Conservation (phyloP, 2,329 filamentous ascomycete species). For the Talaromyces amestolkiae region DNA sequence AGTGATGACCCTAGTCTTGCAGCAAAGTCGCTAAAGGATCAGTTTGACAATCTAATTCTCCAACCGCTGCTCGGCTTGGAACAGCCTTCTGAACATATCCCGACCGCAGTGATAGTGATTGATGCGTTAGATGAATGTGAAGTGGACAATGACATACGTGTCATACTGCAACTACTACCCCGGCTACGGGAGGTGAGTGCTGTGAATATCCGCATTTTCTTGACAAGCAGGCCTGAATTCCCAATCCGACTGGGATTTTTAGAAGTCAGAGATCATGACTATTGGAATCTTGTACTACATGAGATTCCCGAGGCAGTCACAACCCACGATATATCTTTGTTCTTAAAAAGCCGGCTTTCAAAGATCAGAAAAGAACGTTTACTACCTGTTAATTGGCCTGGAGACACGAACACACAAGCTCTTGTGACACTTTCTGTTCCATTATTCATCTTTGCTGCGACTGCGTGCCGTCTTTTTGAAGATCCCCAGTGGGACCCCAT, state of each 20-base stretch:
- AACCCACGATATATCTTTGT: too few species aligned
- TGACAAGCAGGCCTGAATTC: not conserved
- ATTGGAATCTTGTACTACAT: too few species aligned
- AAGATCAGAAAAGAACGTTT: too few species aligned
- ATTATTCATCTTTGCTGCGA: conserved; percentile 32
- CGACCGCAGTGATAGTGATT: not conserved
- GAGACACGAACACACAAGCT: too few species aligned
- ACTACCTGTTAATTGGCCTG: conserved; percentile 28
- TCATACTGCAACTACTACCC: not conserved
- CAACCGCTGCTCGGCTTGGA: conserved; percentile 21
- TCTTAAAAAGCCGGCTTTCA: too few species aligned
- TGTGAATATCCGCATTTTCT: not conserved
- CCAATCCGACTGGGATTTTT: not conserved
- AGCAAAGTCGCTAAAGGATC: conserved; percentile 26
- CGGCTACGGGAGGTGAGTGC: not conserved
- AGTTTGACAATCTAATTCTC: conserved; percentile 30
- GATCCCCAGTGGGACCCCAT: too few species aligned
- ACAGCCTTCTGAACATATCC: not conserved
- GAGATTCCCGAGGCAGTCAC: too few species aligned
- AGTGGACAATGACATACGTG: not conserved
- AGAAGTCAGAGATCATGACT: too few species aligned
- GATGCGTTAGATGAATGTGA: not conserved
- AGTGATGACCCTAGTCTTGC: conserved; percentile 27
- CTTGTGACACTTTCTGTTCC: conserved; percentile 26
- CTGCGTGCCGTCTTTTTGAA: conserved; percentile 28